phyloP scores from a whole-genome alignment of 306 rosid genomes.

The Echinosophora koreensis region DNA sequence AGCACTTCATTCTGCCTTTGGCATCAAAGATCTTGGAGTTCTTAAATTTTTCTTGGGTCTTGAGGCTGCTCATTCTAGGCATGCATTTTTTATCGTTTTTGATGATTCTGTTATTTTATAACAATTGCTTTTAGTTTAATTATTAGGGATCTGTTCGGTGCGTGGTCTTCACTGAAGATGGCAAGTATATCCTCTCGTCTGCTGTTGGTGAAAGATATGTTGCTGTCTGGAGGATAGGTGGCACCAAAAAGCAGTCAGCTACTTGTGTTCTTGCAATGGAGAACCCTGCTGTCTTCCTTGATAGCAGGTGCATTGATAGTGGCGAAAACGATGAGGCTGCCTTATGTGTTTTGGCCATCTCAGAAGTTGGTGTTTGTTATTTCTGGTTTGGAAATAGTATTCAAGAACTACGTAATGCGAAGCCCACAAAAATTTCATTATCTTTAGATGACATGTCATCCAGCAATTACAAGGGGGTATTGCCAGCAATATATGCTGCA shows the following conservation, averaged over 20 bases:
- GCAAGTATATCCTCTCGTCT: conserved; percentile 84
- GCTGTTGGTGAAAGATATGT: conserved; percentile 90
- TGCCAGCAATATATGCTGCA: conserved; percentile 85
- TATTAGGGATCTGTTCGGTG: conserved; percentile 86
- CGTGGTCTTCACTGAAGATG: conserved; percentile 86
- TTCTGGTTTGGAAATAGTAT: conserved; percentile 80
- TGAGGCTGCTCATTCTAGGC: not conserved
- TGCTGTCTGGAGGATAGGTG: conserved; percentile 80
- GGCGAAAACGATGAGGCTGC: conserved; percentile 58
- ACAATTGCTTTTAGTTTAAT: conserved; percentile 46
- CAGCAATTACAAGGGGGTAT: conserved; percentile 62
- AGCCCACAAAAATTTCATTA: conserved; percentile 76
- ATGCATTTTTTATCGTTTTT: conserved; percentile 20
- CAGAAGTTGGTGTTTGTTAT: conserved; percentile 89
- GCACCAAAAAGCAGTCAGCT: conserved; percentile 76
- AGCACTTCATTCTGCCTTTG: too few species aligned
- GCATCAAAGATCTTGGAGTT: too few species aligned
- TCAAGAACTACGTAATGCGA: conserved; percentile 69
- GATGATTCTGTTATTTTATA: conserved; percentile 30
- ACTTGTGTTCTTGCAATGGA: conserved; percentile 91
- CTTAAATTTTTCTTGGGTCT: too few species aligned
- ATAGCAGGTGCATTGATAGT: conserved; percentile 63
- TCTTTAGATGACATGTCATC: conserved; percentile 65
- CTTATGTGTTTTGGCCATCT: conserved; percentile 79
- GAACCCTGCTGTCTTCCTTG: conserved; percentile 88